Evolutionary conservation across 1,139 yeast genomes (phyloP), one percentile per base, ranked within the genome.

Genomic region (Sugiyamaella neomexicana): DNA sequence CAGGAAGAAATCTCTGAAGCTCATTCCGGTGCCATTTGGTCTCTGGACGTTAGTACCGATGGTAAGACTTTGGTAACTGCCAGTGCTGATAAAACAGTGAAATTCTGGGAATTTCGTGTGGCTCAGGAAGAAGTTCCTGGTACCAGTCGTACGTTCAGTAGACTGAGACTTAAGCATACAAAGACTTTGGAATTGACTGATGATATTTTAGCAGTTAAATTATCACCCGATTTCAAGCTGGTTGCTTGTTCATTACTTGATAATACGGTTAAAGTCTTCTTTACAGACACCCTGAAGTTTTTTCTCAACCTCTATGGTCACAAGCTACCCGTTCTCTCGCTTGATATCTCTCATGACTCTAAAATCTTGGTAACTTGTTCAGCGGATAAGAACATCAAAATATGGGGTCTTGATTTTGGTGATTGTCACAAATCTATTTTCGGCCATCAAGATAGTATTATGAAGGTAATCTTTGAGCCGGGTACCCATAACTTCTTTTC

Each of bases 361-460:
- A 93, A 93, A 69, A 72, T 93, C 63, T 79, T 93, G 54, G 84
- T 91, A 53, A 89, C 98, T 0, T 88, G 97, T 5, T 89, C 97
- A 0, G 99, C 99, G 0, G 99, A 93, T 72, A 93, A 93, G 71
- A 93, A 93, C 71, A 89, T 93, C 67, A 90, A 95, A 71, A 86
- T 93, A 56, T 93, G 99, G 99, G 99, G 99, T 49, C 75, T 95
- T 58, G 99, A 93, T 70, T 93, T 93, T 70, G 99, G 99, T 71
- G 99, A 93, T 72, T 93, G 99, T 75, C 99, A 93, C 72, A 86
- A 86, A 69, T 91, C 98, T 2, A 82, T 93, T 34, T 93, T 95
- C 70, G 99, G 96, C 1, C 99, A 93, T 68, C 96, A 90, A 67
- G 99, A 93, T 69, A 85, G 96, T 4, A 87, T 93, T 57, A 89